phyloP scores from a whole-genome alignment of 805 yeast genomes.

The Wickerhamiella sorbophila region DNA sequence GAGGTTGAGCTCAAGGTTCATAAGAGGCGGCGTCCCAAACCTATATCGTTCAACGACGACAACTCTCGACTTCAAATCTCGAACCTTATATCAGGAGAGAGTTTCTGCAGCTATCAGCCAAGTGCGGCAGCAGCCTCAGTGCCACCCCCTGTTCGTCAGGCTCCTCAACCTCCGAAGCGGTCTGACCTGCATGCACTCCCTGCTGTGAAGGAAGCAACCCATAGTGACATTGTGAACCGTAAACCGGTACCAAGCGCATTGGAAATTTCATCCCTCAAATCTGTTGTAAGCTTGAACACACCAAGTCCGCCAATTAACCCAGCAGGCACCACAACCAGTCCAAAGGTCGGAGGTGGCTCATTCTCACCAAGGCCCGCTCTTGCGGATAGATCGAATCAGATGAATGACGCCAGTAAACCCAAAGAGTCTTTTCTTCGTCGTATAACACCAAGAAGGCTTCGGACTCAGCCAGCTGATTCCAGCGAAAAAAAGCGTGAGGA shows the following conservation, averaged over 20 bases:
- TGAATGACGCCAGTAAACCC: neutral
- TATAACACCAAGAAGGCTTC: conserved; percentile 5
- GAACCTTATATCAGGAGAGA: conserved; percentile 13
- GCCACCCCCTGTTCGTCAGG: conserved; percentile 14
- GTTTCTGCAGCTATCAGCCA: conserved; percentile 15
- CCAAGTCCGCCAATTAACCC: neutral
- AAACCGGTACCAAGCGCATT: conserved; percentile 8
- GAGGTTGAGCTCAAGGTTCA: conserved; percentile 22
- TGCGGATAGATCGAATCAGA: neutral
- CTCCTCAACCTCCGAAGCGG: conserved; percentile 13
- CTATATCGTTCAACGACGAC: conserved; percentile 4
- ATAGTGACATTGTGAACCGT: conserved; percentile 1
- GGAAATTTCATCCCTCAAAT: neutral
- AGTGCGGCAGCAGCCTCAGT: conserved; percentile 16
- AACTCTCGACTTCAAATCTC: conserved; percentile 11
- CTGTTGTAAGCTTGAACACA: neutral
- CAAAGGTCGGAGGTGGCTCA: neutral
- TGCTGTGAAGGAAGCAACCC: neutral
- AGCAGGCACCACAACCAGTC: neutral
- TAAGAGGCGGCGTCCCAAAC: conserved; percentile 7
- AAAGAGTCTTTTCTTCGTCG: conserved; percentile 7
- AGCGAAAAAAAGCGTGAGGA: conserved; percentile 13
- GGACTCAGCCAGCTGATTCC: neutral
- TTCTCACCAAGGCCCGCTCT: neutral
- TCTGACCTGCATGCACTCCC: neutral